Evolutionary conservation across 1,284 basidiomycete species (phyloP), one percentile per base, ranked within the genome.

Genomic region (Kwoniella shivajii): DNA sequence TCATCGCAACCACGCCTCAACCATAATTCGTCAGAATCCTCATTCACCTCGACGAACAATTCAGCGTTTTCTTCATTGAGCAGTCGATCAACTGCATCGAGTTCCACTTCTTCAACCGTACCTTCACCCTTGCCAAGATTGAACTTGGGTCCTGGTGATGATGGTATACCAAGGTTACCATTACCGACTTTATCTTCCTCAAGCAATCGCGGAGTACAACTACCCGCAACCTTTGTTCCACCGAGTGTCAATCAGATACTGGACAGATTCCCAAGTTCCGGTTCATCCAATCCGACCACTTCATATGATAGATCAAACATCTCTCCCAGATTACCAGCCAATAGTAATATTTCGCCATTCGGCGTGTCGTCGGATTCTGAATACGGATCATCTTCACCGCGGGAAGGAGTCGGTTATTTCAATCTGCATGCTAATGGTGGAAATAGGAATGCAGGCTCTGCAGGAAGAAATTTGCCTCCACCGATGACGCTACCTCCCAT

Each of bases 161-260:
- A 64, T 34, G 62, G 62, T 10, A 50, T 61, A 10, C 59, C 62
- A 6, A 54, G 59, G 26, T 30, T 64, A 11, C 63, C 60, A 2
- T 34, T 58, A n/a, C 57, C 61, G 13, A 51, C 36, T 18, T 34
- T 18, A n/a, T 34, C 50, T 7, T 33, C 26, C 10, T 29, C 22
- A 9, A 48, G 36, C 33, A 44, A n/a, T 44, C 42, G 27, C 42
- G 14, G 26, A 10, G n/a, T 27, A 0, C 44, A 10, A 38, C 30
- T 18, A 4, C 27, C 44, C 3, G 34, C 49, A 11, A 50, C 45
- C 2, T 61, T 61, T 39, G 41, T 61, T 20, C 51, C 59, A 6
- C 51, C 59, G 14, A 61, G 55, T 27, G 52, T 61, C 6, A 27
- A 54, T 38, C 56, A 61, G 29, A 51, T 61, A 10, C 37, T 61